These are phyloP conservation scores for Tilletia indica DNA, from an alignment of 1,284 basidiomycete genomes.

Conservation along the genomic window DNA sequence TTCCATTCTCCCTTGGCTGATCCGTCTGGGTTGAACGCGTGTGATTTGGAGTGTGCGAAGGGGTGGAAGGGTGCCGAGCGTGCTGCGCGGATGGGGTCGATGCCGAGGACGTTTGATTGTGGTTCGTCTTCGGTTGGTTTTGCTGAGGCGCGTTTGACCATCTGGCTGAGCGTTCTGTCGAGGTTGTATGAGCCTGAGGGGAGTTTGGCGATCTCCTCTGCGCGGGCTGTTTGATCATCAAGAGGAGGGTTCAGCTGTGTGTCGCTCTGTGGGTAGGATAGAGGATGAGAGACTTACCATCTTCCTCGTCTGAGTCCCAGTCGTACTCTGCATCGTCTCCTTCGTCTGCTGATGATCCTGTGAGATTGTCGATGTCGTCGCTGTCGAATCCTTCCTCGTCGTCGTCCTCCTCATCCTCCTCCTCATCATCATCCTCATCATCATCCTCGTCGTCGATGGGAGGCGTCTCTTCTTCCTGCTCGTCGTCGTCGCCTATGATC, in stretches of 20 bases:
- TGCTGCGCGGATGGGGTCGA: slow-evolving; percentile 35
- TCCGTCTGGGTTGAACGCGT: slow-evolving; percentile 47
- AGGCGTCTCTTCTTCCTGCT: slow-evolving; percentile 48
- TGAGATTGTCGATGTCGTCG: slow-evolving; percentile 50
- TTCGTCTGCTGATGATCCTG: slow-evolving; percentile 18
- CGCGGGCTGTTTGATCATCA: not conserved
- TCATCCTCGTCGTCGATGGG: slow-evolving; percentile 58
- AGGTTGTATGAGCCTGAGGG: slow-evolving; percentile 7
- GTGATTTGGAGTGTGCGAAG: slow-evolving; percentile 1
- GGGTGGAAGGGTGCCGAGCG: slow-evolving; percentile 7
- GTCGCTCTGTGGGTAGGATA: not conserved
- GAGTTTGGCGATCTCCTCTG: not conserved
- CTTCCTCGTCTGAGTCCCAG: slow-evolving; percentile 42
- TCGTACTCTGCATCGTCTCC: slow-evolving; percentile 25
- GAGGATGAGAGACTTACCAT: slow-evolving; percentile 18
- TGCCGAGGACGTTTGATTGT: slow-evolving; percentile 49
- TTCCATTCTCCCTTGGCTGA: slow-evolving; percentile 57
- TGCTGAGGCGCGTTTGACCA: slow-evolving; percentile 51
- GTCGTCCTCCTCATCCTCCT: slow-evolving; percentile 55
- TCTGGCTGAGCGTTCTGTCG: slow-evolving; percentile 43
- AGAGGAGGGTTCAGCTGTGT: not conserved
- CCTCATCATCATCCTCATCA: slow-evolving; percentile 42
- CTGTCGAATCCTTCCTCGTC: slow-evolving; percentile 51
- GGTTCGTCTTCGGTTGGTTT: slow-evolving; percentile 57
- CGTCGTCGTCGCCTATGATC: slow-evolving; percentile 37